These are phyloP conservation scores for Kockiozyma suomiensis DNA, from an alignment of 805 yeast species.

Conservation along the genomic window DNA sequence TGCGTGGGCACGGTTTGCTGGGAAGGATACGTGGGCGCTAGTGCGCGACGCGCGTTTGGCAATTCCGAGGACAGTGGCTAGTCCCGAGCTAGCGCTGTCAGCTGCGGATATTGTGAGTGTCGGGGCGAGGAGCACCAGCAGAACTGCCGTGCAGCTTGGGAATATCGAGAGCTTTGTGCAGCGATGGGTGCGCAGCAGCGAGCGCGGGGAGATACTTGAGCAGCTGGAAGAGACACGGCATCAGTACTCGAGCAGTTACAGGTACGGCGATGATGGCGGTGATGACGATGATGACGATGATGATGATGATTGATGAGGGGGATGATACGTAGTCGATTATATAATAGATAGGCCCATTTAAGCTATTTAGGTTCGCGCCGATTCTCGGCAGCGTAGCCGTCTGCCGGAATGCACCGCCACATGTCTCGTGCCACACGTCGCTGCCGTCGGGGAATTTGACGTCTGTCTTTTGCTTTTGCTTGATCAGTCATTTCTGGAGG, in stretches of 20 bases:
- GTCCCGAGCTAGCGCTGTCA: background rate
- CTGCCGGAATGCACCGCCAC: conserved; percentile 1
- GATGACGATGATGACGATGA: conserved; percentile 1
- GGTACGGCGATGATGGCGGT: background rate
- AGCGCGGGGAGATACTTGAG: conserved; percentile 12
- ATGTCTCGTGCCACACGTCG: too few species aligned
- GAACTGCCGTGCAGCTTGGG: background rate
- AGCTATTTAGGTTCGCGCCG: background rate
- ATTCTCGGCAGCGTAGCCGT: conserved; percentile 7
- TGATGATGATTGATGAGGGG: too few species aligned
- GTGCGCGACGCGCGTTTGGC: conserved; percentile 7
- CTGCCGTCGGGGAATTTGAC: too few species aligned
- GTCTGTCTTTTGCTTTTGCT: background rate
- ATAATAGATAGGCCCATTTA: background rate
- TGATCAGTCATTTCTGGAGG: too few species aligned
- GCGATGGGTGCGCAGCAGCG: conserved; percentile 7
- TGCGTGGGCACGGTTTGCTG: conserved; percentile 3
- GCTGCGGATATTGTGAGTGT: background rate
- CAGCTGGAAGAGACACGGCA: conserved; percentile 5
- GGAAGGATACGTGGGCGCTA: background rate
- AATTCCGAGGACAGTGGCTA: background rate
- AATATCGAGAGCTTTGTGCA: conserved; percentile 1
- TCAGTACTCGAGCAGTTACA: background rate
- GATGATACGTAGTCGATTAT: too few species aligned
- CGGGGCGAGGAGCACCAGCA: background rate